Conservation (phyloP, 805 yeast genomes). For the Grigorovia transvaalensis region DNA sequence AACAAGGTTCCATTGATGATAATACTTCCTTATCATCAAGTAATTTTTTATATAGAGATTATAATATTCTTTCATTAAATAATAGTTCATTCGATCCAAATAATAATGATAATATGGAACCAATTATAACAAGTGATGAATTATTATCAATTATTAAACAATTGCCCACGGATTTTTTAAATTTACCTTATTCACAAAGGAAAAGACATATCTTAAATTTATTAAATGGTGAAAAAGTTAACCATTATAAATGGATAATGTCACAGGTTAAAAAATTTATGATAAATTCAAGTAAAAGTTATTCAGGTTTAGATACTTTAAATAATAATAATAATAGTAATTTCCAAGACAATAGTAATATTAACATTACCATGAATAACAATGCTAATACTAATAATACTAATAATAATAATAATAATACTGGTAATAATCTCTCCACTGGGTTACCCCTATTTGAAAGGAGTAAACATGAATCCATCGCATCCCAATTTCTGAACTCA, state of each 20-base stretch:
- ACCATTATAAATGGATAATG: slow-evolving; percentile 27
- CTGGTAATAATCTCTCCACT: not conserved
- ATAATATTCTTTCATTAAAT: slow-evolving; percentile 1
- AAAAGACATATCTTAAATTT: slow-evolving; percentile 32
- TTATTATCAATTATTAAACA: slow-evolving; percentile 24
- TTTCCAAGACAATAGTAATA: too few relatives aligned
- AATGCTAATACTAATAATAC: not conserved
- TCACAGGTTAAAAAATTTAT: slow-evolving; percentile 20
- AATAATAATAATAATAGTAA: slow-evolving; percentile 1
- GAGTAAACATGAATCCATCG: slow-evolving; percentile 25
- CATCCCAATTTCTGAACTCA: slow-evolving; percentile 26
- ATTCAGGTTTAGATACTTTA: slow-evolving; percentile 10
- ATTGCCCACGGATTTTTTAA: slow-evolving; percentile 44
- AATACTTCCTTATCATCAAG: not conserved
- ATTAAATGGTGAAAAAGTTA: slow-evolving; percentile 30
- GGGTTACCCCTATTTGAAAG: slow-evolving; percentile 3
- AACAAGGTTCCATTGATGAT: not conserved
- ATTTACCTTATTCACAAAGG: slow-evolving; percentile 52
- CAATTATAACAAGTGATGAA: slow-evolving; percentile 12
- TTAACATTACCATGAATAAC: not conserved
- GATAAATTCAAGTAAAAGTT: slow-evolving; percentile 19
- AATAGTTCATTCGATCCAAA: not conserved
- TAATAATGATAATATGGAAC: not conserved
- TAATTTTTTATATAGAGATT: not conserved
- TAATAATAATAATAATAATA: not conserved